Percentiles rank a stretch among this genome's conserved stretches.
These are phyloP conservation scores for Hippophae tibetana DNA, from an alignment of 306 rosid genomes.

Conservation along the genomic window DNA sequence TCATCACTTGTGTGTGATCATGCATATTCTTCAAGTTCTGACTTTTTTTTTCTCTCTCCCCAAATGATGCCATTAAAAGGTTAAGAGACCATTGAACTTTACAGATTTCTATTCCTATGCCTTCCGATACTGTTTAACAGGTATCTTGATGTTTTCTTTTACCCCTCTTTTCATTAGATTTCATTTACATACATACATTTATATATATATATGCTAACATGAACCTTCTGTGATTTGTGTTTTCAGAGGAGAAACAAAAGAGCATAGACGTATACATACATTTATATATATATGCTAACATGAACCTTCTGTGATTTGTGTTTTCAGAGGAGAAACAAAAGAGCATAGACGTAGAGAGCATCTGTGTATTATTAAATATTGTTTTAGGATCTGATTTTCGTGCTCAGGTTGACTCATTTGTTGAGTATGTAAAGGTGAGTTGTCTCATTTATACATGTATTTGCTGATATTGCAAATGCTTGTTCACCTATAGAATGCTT, in stretches of 20 bases:
- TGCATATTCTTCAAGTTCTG: slow-evolving; percentile 16
- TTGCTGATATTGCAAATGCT: not conserved
- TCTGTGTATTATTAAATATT: slow-evolving; percentile 74
- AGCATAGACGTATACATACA: slow-evolving; percentile 61
- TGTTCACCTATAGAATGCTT: not conserved
- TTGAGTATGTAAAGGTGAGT: slow-evolving; percentile 83
- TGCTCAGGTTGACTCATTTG: slow-evolving; percentile 58
- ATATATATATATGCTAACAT: slow-evolving; percentile 5
- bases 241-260: slow-evolving; percentile 95
- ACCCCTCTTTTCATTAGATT: slow-evolving; percentile 2
- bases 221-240: slow-evolving; percentile 15
- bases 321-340: slow-evolving; percentile 95
- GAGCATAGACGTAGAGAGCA: slow-evolving; percentile 95
- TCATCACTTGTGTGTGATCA: slow-evolving; percentile 1
- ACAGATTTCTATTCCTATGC: slow-evolving; percentile 84
- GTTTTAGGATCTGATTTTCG: slow-evolving; percentile 71
- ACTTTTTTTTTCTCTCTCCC: slow-evolving; percentile 1
- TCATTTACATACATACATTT: slow-evolving; percentile 9
- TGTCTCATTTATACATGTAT: slow-evolving; percentile 10
- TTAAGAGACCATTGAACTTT: slow-evolving; percentile 72
- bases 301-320: slow-evolving; percentile 15
- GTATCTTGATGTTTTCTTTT: slow-evolving; percentile 23
- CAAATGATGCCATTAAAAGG: slow-evolving; percentile 32
- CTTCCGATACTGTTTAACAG: slow-evolving; percentile 93
- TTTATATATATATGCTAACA: slow-evolving; percentile 5